A percentile compares a stretch with the other conserved stretches of the same genome.
Conservation (phyloP, 768 basidiomycete genomes). For the Mycena rosella region DNA sequence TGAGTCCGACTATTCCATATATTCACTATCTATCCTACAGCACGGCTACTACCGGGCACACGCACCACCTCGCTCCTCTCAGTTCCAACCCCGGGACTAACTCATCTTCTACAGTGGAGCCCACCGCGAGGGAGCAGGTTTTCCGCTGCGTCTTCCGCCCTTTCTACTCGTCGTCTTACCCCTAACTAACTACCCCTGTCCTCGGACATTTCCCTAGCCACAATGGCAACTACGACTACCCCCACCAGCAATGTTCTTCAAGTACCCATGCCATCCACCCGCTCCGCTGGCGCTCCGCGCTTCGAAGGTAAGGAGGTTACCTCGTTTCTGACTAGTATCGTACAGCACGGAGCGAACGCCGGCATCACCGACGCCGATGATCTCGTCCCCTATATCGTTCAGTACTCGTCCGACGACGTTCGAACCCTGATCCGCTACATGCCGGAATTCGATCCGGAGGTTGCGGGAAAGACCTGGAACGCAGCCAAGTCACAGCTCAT, state of each 20-base stretch:
- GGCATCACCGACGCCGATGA: conserved; percentile 8
- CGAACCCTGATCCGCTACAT: not conserved
- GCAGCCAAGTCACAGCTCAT: not conserved
- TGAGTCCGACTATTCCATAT: no score
- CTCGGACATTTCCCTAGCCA: not conserved
- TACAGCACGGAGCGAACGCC: conserved; percentile 17
- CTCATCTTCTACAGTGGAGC: conserved; percentile 29
- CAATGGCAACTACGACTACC: not conserved
- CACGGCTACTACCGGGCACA: no score
- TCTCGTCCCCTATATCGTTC: conserved; percentile 1
- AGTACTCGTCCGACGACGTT: conserved; percentile 10
- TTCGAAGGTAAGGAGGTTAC: conserved; percentile 18
- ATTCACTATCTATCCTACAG: no score
- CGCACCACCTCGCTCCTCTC: not conserved
- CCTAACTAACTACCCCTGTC: not conserved
- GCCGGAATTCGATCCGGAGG: conserved; percentile 4
- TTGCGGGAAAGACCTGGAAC: not conserved
- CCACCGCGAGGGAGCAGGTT: conserved; percentile 28
- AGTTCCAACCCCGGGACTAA: not conserved
- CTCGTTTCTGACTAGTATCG: not conserved
- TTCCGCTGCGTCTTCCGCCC: no score
- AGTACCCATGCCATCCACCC: conserved; percentile 5
- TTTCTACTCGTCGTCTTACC: no score
- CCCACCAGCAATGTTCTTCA: conserved; percentile 3
- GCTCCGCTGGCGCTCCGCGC: no score